phyloP scores from a whole-genome alignment of 2,329 filamentous ascomycete genomes.

The Geosmithia morbida region DNA sequence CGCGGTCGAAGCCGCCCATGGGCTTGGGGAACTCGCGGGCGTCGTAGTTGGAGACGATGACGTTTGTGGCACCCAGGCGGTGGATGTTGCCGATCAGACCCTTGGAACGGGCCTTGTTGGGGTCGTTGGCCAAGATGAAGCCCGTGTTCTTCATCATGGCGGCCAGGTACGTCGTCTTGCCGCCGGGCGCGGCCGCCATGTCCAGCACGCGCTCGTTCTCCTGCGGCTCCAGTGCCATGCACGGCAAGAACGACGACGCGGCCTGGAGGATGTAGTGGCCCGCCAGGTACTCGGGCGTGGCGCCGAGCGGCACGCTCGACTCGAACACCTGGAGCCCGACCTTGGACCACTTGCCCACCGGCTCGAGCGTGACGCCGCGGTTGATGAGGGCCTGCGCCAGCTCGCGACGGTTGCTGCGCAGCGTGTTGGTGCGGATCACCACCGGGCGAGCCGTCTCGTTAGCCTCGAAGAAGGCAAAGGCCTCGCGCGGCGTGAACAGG shows the following conservation, averaged over 20 bases:
- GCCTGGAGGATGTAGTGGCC: slow-evolving; percentile 98
- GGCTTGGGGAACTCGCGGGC: slow-evolving; percentile 87
- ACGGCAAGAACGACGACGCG: slow-evolving; percentile 88
- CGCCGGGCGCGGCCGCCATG: slow-evolving; percentile 89
- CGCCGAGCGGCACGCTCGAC: slow-evolving; percentile 69
- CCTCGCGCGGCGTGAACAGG: slow-evolving; percentile 84
- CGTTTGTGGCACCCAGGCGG: slow-evolving; percentile 84
- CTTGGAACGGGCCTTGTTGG: slow-evolving; percentile 84
- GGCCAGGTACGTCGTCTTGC: slow-evolving; percentile 93
- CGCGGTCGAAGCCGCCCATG: slow-evolving; percentile 90
- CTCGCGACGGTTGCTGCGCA: slow-evolving; percentile 62
- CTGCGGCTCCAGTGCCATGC: slow-evolving; percentile 93
- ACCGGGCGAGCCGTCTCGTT: slow-evolving; percentile 91
- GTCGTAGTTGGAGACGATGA: slow-evolving; percentile 90
- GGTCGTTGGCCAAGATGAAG: slow-evolving; percentile 90
- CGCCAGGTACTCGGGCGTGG: slow-evolving; percentile 92
- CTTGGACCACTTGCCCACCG: slow-evolving; percentile 97
- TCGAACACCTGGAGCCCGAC: slow-evolving; percentile 96
- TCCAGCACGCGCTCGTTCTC: slow-evolving; percentile 85
- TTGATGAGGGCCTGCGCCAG: slow-evolving; percentile 91
- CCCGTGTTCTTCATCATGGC: slow-evolving; percentile 95
- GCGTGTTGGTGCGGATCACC: slow-evolving; percentile 92
- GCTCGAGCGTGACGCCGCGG: slow-evolving; percentile 88
- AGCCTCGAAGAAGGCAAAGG: slow-evolving; percentile 96
- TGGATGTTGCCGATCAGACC: slow-evolving; percentile 98